Base-by-base conservation (phyloP, 257 asterid genomes). In the Rubia yunnanensis region DNA sequence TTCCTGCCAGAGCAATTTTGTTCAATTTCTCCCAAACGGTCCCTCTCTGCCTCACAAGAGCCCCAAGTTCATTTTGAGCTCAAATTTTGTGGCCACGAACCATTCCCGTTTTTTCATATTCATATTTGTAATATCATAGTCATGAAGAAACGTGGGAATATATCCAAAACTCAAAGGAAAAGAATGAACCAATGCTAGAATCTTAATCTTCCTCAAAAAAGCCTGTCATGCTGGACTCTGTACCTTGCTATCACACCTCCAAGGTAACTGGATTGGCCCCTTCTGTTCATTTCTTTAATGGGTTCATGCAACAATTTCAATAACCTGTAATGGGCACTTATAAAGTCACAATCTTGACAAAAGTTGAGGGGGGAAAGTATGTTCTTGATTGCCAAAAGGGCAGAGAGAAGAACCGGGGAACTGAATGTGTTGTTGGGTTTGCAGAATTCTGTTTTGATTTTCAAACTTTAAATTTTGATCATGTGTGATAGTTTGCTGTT, bases 191-290 rank as follows among this genome's bases (percentile, higher is more conserved):
- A 60, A 48, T 32, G 48, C 27, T 8, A 48, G 53, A 49, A 64
- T n/a, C 30, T 2, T 60, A 48, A 34, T 59, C 54, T 20, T 1
- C 39, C 3, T 7, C 38, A 48, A 58, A 44, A 58, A 27, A 63
- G 38, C 52, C 64, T 64, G 15, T 32, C 44, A 71, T 71, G 75
- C 49, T 64, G 61, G 66, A 46, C 39, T 57, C 71, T 8, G 50
- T 71, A 15, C 10, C 41, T 46, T 56, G 67, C 54, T 23, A 57
- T 34, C 69, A 63, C 10, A 26, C 26, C 49, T 54, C 66, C 60
- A 65, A 64, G 75, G 75, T 71, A 57, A 71, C 63, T 5, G 27
- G 31, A 56, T 20, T 35, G 18, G 20, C 38, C 28, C 5, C n/a
- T 24, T 46, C n/a, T n/a, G 44, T 57, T 41, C 17, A 36, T 26